phyloP scores from a whole-genome alignment of 1,139 yeast genomes.

The Pichia cactophila region DNA sequence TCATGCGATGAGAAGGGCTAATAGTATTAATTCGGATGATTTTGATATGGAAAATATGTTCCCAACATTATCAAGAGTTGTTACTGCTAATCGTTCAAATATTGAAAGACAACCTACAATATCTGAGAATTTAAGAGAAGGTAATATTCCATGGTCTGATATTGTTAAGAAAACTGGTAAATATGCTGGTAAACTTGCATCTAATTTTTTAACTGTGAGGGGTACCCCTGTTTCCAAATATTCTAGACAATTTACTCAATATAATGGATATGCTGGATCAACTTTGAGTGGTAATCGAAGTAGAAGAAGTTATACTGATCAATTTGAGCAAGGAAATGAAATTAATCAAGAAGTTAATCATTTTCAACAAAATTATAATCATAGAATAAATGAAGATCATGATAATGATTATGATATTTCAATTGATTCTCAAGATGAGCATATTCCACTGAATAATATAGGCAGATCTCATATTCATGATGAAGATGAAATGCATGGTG shows the following conservation, averaged over 20 bases:
- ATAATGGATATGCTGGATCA: constrained; percentile 1
- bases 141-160: constrained; percentile 9
- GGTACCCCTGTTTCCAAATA: constrained; percentile 9
- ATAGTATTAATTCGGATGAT: constrained; percentile 12
- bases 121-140: constrained; percentile 8
- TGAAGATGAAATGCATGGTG: constrained; percentile 1
- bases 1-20: constrained; percentile 35
- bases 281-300: not conserved
- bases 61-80: constrained; percentile 9
- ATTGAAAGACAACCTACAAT: constrained; percentile 9
- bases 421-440: not conserved
- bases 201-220: constrained; percentile 11
- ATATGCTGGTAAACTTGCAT: constrained; percentile 7
- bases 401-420: constrained; percentile 1
- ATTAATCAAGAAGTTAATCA: too few species aligned
- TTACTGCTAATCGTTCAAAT: not conserved
- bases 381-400: not conserved
- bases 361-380: not conserved
- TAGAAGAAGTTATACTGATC: not conserved
- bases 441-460: not conserved
- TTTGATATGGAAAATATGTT: constrained; percentile 1
- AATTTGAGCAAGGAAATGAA: not conserved
- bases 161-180: constrained; percentile 5
- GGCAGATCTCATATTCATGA: not conserved
- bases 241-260: constrained; percentile 24